Conservation (phyloP, 129 eudicot species). For the Saposhnikovia divaricata region DNA sequence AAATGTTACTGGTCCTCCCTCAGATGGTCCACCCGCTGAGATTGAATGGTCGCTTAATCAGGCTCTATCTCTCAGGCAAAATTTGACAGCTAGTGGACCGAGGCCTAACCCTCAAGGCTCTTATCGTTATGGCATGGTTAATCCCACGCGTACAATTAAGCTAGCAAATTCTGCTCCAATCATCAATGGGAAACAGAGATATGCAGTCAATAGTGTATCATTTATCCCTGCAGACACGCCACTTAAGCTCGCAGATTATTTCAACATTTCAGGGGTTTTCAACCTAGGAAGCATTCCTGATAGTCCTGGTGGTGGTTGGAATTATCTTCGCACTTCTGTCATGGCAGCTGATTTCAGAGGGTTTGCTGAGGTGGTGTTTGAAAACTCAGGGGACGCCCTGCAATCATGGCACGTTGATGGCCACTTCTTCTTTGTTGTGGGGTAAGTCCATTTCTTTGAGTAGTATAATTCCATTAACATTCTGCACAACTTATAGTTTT, state of each 20-base stretch:
- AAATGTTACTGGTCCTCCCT: constrained; percentile 51
- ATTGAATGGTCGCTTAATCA: constrained; percentile 70
- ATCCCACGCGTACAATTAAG: constrained; percentile 48
- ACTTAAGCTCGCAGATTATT: constrained; percentile 61
- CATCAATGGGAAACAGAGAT: constrained; percentile 53
- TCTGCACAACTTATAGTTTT: neutral
- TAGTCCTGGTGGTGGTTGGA: constrained; percentile 49
- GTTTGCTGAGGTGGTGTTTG: constrained; percentile 55
- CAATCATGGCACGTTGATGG: constrained; percentile 83
- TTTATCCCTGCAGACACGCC: constrained; percentile 67
- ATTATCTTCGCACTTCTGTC: constrained; percentile 64
- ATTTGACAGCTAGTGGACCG: constrained; percentile 79
- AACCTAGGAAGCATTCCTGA: constrained; percentile 40
- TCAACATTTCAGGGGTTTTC: constrained; percentile 62
- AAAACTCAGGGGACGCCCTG: constrained; percentile 48
- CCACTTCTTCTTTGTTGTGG: constrained; percentile 65
- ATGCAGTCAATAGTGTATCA: constrained; percentile 65
- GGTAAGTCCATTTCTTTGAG: constrained; percentile 29
- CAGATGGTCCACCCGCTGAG: constrained; percentile 48
- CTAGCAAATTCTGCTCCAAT: constrained; percentile 63
- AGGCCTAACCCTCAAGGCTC: constrained; percentile 89
- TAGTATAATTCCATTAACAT: neutral
- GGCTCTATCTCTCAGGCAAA: constrained; percentile 67
- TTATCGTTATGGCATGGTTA: constrained; percentile 62
- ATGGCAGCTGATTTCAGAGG: constrained; percentile 61